Evolutionary conservation across 2,329 filamentous ascomycete species (phyloP), one percentile per base, ranked within the genome.

Genomic region (Pseudocercospora musae): DNA sequence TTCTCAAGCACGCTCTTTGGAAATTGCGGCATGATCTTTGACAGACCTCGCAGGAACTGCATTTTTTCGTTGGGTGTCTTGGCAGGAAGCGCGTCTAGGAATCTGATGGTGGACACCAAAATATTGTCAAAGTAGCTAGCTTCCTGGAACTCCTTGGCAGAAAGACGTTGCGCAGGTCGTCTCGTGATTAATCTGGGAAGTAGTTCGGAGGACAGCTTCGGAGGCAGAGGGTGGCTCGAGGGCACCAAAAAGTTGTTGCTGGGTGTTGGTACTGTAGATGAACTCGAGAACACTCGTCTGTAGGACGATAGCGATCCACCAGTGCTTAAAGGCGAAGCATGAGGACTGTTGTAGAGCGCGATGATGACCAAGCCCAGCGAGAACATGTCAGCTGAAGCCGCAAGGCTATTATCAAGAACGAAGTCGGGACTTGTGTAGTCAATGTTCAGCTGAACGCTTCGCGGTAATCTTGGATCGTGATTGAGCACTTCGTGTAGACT

Each of bases 61-160:
- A 89, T 84, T 75, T 99, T 99, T 73, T 99, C 95, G 65, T 87
- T 90, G 0, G 91, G 84, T 1, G 92, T 96, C 79, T 99, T 99
- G 33, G 91, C 91, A 0, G 95, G 94, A 62, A 99, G 86, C 0
- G 88, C 85, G 70, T 99, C 95, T 25, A 99, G 81, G 73, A 99
- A 99, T 11, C 95, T 90, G 65, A 99, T 96, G 0, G 95, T 97
- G 0, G 93, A 96, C 21, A 99, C 92, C 4, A 99, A 82, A 50
- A 98, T 91, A 72, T 98, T 99, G 77, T 99, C 92, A 74, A 99
- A 99, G 74, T 96, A 99, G 68, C 91, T 88, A 72, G 92, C 96
- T 75, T 97, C 87, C 73, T 99, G 95, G 69, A 99, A 98, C 70
- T 96, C 94, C 58, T 86, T 87, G 4, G 94, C 92, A 25, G 88